Percentiles rank a stretch among this genome's conserved stretches.
These are phyloP conservation scores for Penicillium simplicissimum DNA, from an alignment of 495 filamentous ascomycete genomes.

Conservation along the genomic window DNA sequence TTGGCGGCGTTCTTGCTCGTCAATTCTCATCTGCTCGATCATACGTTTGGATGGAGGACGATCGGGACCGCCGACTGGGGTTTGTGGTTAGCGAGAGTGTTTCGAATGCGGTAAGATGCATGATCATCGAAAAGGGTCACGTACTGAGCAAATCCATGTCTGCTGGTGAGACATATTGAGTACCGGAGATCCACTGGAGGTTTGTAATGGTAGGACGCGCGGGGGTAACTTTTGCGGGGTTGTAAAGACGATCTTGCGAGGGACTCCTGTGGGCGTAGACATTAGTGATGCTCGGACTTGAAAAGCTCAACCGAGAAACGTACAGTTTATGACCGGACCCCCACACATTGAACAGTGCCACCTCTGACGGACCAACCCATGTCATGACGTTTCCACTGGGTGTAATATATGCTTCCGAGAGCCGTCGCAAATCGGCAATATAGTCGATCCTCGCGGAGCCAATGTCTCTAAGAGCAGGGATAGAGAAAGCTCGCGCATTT, in stretches of 20 bases:
- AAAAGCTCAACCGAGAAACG: slow-evolving; percentile 11
- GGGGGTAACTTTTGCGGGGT: slow-evolving; percentile 68
- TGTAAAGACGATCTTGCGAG: slow-evolving; percentile 73
- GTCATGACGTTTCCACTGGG: slow-evolving; percentile 77
- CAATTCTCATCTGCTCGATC: slow-evolving; percentile 62
- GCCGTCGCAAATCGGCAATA: slow-evolving; percentile 70
- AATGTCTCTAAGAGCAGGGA: slow-evolving; percentile 85
- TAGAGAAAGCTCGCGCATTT: slow-evolving; percentile 72
- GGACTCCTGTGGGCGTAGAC: slow-evolving; percentile 32
- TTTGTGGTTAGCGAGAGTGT: slow-evolving; percentile 9
- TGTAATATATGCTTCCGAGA: slow-evolving; percentile 65
- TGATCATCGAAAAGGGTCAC: slow-evolving; percentile 12
- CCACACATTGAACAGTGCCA: slow-evolving; percentile 78
- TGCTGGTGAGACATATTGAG: slow-evolving; percentile 83
- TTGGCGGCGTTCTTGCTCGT: slow-evolving; percentile 57
- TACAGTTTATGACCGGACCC: slow-evolving; percentile 64
- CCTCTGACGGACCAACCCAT: slow-evolving; percentile 88
- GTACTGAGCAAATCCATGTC: slow-evolving; percentile 83
- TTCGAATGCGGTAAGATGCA: background rate
- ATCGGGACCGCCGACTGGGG: slow-evolving; percentile 74
- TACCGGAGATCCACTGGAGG: slow-evolving; percentile 93
- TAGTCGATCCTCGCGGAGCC: slow-evolving; percentile 61
- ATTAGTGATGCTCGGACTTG: slow-evolving; percentile 29
- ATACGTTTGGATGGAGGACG: slow-evolving; percentile 80
- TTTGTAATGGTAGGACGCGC: slow-evolving; percentile 93